Conservation (phyloP, 2,329 filamentous ascomycete genomes). For the Epichloe festucae region DNA sequence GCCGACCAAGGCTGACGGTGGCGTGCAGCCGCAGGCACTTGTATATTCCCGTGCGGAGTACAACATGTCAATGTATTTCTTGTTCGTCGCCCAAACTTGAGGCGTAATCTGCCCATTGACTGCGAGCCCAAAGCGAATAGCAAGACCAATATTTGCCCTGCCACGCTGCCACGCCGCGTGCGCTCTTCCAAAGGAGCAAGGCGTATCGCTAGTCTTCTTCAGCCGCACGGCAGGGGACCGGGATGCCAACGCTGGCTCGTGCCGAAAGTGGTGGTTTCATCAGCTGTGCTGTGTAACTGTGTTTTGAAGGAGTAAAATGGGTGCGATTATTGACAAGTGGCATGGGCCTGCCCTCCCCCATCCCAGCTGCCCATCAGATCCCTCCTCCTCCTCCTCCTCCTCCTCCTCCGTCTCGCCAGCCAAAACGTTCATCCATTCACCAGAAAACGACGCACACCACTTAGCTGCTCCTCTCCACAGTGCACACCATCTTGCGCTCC, state of each 20-base stretch:
- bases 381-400: too few relatives aligned
- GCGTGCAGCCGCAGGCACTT: not conserved
- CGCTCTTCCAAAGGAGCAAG: not conserved
- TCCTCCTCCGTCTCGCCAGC: too few relatives aligned
- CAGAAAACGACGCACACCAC: too few relatives aligned
- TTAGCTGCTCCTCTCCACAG: too few relatives aligned
- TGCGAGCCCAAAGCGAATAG: not conserved
- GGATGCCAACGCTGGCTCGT: too few relatives aligned
- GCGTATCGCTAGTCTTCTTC: not conserved
- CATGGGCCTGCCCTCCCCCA: too few relatives aligned
- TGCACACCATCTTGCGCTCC: too few relatives aligned
- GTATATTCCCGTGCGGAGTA: not conserved
- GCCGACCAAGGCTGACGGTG: not conserved
- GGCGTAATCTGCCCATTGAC: not conserved
- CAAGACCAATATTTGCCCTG: constrained; percentile 1
- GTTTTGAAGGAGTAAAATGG: too few relatives aligned
- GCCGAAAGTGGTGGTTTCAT: not conserved
- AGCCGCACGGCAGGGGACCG: constrained; percentile 1
- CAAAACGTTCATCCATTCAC: too few relatives aligned
- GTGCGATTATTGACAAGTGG: too few relatives aligned
- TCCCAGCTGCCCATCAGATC: too few relatives aligned
- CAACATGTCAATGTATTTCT: not conserved
- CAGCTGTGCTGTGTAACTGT: not conserved
- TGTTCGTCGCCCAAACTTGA: not conserved
- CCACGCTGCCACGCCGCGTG: not conserved